A percentile compares a stretch with the other conserved stretches of the same genome.
These are phyloP conservation scores for Endotrypanum monterogeii DNA, from an alignment of 208 protist species.

Conservation along the genomic window DNA sequence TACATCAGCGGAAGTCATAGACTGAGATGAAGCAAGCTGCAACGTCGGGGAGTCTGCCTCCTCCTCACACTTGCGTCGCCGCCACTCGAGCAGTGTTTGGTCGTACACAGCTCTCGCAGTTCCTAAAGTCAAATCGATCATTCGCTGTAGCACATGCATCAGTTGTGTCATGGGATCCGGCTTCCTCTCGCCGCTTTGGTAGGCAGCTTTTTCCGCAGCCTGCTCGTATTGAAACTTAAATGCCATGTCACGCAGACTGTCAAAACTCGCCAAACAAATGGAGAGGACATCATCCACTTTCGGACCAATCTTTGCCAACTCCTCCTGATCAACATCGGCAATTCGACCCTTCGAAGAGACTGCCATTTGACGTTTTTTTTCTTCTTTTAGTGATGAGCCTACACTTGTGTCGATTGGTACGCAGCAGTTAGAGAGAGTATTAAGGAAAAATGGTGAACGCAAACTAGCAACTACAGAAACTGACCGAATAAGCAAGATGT, in stretches of 20 bases:
- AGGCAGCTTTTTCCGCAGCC: slow-evolving; percentile 73
- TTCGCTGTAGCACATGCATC: slow-evolving; percentile 56
- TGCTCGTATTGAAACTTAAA: slow-evolving; percentile 87
- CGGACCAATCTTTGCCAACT: slow-evolving; percentile 51
- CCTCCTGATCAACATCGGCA: slow-evolving; percentile 39
- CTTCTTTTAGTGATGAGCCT: neutral
- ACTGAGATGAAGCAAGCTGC: slow-evolving; percentile 15
- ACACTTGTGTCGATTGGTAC: neutral
- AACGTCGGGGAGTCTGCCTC: slow-evolving; percentile 14
- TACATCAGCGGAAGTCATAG: slow-evolving; percentile 37
- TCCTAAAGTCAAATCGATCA: slow-evolving; percentile 65
- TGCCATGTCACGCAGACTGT: slow-evolving; percentile 51
- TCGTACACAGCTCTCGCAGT: slow-evolving; percentile 48
- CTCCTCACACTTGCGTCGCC: slow-evolving; percentile 27
- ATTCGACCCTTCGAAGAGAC: slow-evolving; percentile 20
- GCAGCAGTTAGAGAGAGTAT: neutral
- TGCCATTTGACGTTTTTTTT: slow-evolving; percentile 10
- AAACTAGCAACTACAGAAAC: neutral
- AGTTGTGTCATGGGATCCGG: slow-evolving; percentile 65
- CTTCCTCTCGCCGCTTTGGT: slow-evolving; percentile 41
- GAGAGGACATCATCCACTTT: slow-evolving; percentile 67
- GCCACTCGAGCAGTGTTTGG: slow-evolving; percentile 33
- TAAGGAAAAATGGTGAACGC: no score
- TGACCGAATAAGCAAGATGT: slow-evolving; percentile 14
- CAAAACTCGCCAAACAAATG: slow-evolving; percentile 57